Evolutionary conservation across 768 basidiomycete genomes (phyloP), one percentile per base, ranked within the genome.

Genomic region (Plicaturopsis crispa): DNA sequence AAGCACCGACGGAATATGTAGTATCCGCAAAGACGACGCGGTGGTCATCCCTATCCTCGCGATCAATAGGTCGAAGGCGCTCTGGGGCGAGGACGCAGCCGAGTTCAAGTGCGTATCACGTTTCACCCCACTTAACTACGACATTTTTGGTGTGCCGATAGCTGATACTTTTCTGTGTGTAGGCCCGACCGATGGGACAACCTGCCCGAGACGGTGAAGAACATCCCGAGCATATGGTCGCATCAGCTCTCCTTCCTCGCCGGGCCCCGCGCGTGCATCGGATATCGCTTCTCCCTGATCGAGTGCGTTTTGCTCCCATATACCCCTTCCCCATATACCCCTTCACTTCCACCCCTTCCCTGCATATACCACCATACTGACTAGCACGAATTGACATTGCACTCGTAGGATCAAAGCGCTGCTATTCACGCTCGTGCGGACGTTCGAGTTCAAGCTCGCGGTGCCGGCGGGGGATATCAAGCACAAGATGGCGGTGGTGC

Each of bases 151-250:
- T 16, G 35, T 28, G 14, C 18, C 24, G 11, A 8, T 28, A 8
- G 26, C 10, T 4, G 4, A 18, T 5, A 22, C 12, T 32, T 39
- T 21, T 31, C 19, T 20, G n/a, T 11, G 12, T 24, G 21, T 42
- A 70, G 67, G 30, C 70, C 70, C 0, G 71, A 73, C 38, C 60
- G 72, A 0, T 73, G 72, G 72, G 41, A 44, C 3, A 31, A 51
- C 5, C 8, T 48, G 10, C 64, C 66, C 0, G 57, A 56, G 4
- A 41, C 45, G 1, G 51, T 44, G 3, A 43, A 51, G 1, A 43
- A 43, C 4, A 44, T 71, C 12, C 70, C 70, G 11, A 62, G 67
- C 7, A 53, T 70, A 3, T 65, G 57, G 55, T 47, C 58, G 2
- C 52, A 66, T 43, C 24, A 60, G 11, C 34, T 70, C 33, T 53